Percentiles rank a stretch among this genome's conserved stretches.
These are phyloP conservation scores for Coemansia guatemalensis DNA, from an alignment of 192 early-diverging fungal genomes.

Conservation along the genomic window DNA sequence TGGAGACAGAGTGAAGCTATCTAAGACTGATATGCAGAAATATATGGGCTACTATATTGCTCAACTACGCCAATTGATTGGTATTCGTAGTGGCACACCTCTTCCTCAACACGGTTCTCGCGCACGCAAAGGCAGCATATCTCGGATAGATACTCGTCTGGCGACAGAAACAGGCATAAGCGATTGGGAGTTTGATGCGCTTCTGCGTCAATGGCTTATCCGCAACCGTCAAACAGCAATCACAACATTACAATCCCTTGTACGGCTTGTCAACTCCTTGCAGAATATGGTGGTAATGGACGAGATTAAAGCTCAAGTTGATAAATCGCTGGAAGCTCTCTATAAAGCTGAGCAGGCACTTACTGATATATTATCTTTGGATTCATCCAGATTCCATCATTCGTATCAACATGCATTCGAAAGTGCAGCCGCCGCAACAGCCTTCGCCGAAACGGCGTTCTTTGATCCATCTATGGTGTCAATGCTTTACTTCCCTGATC, in stretches of 20 bases:
- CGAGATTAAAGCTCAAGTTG: constrained; percentile 73
- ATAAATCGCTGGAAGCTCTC: constrained; percentile 45
- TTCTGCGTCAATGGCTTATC: constrained; percentile 67
- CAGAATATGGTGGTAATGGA: constrained; percentile 94
- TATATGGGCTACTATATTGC: constrained; percentile 78
- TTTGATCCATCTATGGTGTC: constrained; percentile 99
- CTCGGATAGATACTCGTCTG: constrained; percentile 41
- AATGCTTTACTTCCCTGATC: constrained; percentile 96
- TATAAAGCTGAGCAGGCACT: constrained; percentile 37
- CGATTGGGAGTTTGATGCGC: constrained; percentile 75
- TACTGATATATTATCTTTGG: background rate
- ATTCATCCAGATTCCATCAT: background rate
- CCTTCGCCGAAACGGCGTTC: constrained; percentile 82
- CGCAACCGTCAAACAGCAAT: constrained; percentile 74
- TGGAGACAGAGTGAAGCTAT: constrained; percentile 25
- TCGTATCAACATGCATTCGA: constrained; percentile 54
- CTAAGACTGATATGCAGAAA: constrained; percentile 59
- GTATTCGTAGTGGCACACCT: constrained; percentile 60
- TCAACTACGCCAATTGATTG: constrained; percentile 83
- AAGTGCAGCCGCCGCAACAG: constrained; percentile 64
- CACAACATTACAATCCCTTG: constrained; percentile 76
- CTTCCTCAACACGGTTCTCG: background rate
- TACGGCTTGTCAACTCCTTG: constrained; percentile 70
- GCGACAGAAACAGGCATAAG: constrained; percentile 68
- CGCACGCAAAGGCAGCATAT: background rate